These are phyloP conservation scores for Fabrea salina DNA, from an alignment of 169 alveolate genomes.

Conservation along the genomic window DNA sequence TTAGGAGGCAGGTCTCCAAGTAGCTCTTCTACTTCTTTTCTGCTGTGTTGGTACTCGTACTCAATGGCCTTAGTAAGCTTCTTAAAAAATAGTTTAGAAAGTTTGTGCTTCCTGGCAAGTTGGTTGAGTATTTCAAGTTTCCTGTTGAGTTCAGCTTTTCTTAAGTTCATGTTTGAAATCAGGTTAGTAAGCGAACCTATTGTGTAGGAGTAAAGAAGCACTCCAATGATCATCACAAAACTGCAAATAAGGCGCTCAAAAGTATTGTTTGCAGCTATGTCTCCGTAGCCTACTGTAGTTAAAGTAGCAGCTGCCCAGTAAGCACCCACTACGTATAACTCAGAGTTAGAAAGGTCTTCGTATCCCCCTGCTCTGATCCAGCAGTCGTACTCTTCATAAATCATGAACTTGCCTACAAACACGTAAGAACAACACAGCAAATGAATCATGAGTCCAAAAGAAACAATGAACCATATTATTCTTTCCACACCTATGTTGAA, in stretches of 20 bases:
- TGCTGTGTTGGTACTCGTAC: slow-evolving; percentile 32
- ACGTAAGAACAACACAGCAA: slow-evolving; percentile 50
- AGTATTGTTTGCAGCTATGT: slow-evolving; percentile 55
- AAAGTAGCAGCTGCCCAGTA: slow-evolving; percentile 66
- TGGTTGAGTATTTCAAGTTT: slow-evolving; percentile 44
- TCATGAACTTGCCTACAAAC: not conserved
- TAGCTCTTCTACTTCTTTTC: slow-evolving; percentile 15
- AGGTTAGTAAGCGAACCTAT: slow-evolving; percentile 49
- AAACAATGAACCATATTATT: slow-evolving; percentile 35
- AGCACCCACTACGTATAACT: slow-evolving; percentile 52
- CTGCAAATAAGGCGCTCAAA: slow-evolving; percentile 51
- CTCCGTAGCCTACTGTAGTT: slow-evolving; percentile 77
- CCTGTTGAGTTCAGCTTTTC: slow-evolving; percentile 29
- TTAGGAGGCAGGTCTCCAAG: slow-evolving; percentile 44
- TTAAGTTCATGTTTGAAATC: slow-evolving; percentile 28
- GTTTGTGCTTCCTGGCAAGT: slow-evolving; percentile 38
- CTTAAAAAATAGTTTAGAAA: not conserved
- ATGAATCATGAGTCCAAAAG: slow-evolving; percentile 40
- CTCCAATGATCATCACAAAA: slow-evolving; percentile 56
- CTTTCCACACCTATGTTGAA: slow-evolving; percentile 38
- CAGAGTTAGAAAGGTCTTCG: slow-evolving; percentile 35
- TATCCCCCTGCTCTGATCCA: too few relatives aligned
- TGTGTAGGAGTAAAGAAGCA: slow-evolving; percentile 58
- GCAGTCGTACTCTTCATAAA: not conserved
- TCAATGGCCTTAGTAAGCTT: not conserved